phyloP scores from a whole-genome alignment of 2,329 filamentous ascomycete species.

The Calonectria pauciramosa region DNA sequence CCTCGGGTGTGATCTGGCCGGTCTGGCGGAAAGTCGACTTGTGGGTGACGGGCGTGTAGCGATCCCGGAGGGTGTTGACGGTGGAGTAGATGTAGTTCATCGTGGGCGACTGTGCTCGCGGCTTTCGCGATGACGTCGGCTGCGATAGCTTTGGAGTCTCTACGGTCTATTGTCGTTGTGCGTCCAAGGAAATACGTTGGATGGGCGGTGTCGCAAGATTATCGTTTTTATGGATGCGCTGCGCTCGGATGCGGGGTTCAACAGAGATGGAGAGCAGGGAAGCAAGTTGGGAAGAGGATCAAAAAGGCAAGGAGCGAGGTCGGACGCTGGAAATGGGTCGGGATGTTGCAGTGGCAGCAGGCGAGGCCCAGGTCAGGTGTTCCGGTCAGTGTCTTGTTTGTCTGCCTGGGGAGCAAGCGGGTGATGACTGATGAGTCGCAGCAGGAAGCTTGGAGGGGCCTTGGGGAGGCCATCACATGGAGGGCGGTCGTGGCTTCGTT shows the following conservation, averaged over 20 bases:
- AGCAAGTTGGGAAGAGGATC: neutral
- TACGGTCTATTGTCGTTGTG: neutral
- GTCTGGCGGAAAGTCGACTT: constrained; percentile 94
- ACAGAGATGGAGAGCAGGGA: neutral
- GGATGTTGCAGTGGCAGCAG: neutral
- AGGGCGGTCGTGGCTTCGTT: constrained; percentile 30
- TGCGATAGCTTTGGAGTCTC: neutral
- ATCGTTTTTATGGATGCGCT: constrained; percentile 6
- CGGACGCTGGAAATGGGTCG: neutral
- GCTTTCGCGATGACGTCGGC: neutral
- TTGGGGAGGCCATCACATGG: constrained; percentile 49
- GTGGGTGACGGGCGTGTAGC: constrained; percentile 88
- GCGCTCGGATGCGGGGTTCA: constrained; percentile 26
- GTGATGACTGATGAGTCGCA: constrained; percentile 22
- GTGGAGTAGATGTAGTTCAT: constrained; percentile 97
- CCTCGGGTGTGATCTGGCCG: constrained; percentile 96
- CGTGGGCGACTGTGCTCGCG: constrained; percentile 30
- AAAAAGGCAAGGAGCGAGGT: neutral
- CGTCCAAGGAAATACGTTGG: neutral
- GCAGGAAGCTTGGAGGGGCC: constrained; percentile 17
- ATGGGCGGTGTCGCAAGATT: neutral
- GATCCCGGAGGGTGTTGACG: constrained; percentile 91
- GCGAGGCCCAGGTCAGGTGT: neutral
- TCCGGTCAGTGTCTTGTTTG: constrained; percentile 2
- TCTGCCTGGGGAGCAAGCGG: constrained; percentile 27